Conservation (phyloP, 805 yeast species). For the Myxozyma lipomycoides region DNA sequence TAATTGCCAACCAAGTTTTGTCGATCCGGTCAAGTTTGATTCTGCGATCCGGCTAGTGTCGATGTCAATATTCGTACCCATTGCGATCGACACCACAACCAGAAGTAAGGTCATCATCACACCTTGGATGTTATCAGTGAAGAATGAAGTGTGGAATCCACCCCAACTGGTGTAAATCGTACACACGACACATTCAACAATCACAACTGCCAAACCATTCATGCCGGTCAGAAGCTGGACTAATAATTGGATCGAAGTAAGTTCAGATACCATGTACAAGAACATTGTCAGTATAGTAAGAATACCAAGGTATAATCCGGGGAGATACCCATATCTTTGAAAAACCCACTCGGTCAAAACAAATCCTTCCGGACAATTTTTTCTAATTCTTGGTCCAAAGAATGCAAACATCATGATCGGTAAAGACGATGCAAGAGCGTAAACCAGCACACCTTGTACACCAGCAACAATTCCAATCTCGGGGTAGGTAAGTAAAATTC, state of each 20-base stretch:
- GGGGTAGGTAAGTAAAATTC: conserved; percentile 78
- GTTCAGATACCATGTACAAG: conserved; percentile 81
- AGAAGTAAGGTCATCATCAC: conserved; percentile 60
- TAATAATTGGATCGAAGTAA: conserved; percentile 74
- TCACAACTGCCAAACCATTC: conserved; percentile 72
- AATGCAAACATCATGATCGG: conserved; percentile 82
- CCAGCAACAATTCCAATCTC: conserved; percentile 85
- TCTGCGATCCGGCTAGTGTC: conserved; percentile 62
- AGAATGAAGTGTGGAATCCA: conserved; percentile 82
- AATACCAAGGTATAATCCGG: conserved; percentile 71
- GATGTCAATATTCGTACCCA: conserved; percentile 63
- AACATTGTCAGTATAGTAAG: conserved; percentile 83
- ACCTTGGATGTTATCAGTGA: conserved; percentile 87
- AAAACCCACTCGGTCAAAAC: conserved; percentile 94
- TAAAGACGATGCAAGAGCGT: conserved; percentile 71
- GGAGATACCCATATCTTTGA: conserved; percentile 65
- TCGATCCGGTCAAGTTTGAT: conserved; percentile 59
- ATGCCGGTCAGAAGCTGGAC: conserved; percentile 73
- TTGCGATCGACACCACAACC: conserved; percentile 69
- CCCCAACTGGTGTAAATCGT: conserved; percentile 83
- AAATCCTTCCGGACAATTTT: conserved; percentile 81
- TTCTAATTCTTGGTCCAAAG: conserved; percentile 75
- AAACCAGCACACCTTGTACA: conserved; percentile 79
- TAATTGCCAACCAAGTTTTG: conserved; percentile 82
- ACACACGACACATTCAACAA: conserved; percentile 82